Evolutionary conservation across 805 yeast genomes (phyloP), one percentile per base, ranked within the genome.

Genomic region (Yamadazyma philogaea): DNA sequence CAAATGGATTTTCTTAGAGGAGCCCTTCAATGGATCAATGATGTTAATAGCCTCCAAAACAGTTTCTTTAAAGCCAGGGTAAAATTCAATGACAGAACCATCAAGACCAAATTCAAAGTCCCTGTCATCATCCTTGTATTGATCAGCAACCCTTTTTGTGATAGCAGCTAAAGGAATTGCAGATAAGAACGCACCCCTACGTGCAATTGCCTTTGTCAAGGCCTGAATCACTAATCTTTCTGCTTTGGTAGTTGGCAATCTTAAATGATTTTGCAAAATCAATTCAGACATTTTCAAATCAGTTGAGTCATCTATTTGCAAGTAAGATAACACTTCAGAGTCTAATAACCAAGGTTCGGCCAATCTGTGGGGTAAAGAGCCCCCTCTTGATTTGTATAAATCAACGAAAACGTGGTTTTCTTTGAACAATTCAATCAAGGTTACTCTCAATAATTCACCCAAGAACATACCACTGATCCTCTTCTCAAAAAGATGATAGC

Each of bases 41-140:
- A 77, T 58, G 0, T 81, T 71, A 48, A 90, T 66, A 0, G 96
- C 96, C 49, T 86, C 88, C 58, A 91, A 78, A 49, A 91, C 69
- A 75, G 79, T 78, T 10, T 82, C 77, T 66, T 84, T 81, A 68
- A 85, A 91, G 19, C 91, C 90, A 14, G 99, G 99, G 63, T 90
- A 93, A 59, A 79, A 85, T 65, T 91, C 96, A 38, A 91, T 84
- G 42, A 91, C 93, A 2, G 96, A 83, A 28, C 99, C 99, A 63
- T 91, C 98, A 46, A 90, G 90, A 45, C 97, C 98, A 51, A 93
- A 79, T 61, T 91, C 98, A 39, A 91, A 88, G 56, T 82, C 87
- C 47, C 77, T 79, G 32, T 53, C 55, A 35, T 64, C 70, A 41
- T 62, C 56, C n/a, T 52, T 36, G 54, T 84, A 86, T 34, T 69